These are phyloP conservation scores for Lasiodiplodia theobromae DNA, from an alignment of 2,329 filamentous ascomycete genomes.

Conservation along the genomic window DNA sequence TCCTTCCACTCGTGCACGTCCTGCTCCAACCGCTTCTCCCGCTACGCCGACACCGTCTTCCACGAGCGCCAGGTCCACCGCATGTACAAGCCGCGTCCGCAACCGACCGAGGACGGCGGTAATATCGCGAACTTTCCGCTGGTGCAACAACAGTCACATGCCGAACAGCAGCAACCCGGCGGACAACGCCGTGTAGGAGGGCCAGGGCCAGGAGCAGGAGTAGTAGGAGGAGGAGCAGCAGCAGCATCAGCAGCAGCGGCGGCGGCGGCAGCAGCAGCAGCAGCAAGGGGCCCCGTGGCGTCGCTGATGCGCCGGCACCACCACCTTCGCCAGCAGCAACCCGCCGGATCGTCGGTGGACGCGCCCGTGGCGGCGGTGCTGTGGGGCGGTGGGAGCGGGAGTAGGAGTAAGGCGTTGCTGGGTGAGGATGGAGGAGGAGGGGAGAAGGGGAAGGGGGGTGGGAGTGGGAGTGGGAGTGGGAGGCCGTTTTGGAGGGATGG, in stretches of 20 bases:
- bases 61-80: slow-evolving; percentile 31
- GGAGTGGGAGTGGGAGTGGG: too few relatives aligned
- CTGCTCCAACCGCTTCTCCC: not conserved
- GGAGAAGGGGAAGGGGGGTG: not conserved
- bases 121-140: not conserved
- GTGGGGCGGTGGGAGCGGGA: not conserved
- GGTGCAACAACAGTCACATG: not conserved
- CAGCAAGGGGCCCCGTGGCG: not conserved
- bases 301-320: not conserved
- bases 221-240: too few relatives aligned
- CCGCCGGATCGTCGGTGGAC: not conserved
- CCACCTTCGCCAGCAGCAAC: not conserved
- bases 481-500: too few relatives aligned
- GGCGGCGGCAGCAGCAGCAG: too few relatives aligned
- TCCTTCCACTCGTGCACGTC: slow-evolving; percentile 3
- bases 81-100: slow-evolving; percentile 1
- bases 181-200: not conserved
- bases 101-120: slow-evolving; percentile 5
- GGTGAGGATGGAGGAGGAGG: not conserved
- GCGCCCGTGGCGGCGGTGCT: not conserved
- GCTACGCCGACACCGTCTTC: slow-evolving; percentile 27
- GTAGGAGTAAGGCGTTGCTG: not conserved
- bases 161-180: not conserved
- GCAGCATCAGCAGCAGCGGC: too few relatives aligned
- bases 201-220: too few relatives aligned